Evolutionary conservation across 2,329 filamentous ascomycete species (phyloP), one percentile per base, ranked within the genome.

Genomic region (Aspergillus eucalypticola): DNA sequence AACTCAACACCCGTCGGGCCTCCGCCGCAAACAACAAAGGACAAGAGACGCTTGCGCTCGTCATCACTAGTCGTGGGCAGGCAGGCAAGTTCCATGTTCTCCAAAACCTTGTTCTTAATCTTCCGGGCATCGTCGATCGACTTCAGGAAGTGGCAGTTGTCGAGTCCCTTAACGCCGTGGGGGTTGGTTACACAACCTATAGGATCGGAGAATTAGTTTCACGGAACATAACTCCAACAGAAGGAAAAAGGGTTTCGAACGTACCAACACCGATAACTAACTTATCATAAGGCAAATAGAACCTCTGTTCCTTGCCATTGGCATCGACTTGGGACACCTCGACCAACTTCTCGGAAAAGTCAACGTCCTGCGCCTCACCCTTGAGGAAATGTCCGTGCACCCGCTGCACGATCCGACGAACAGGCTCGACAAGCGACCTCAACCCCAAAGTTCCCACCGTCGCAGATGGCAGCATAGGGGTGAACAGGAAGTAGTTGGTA

Each of bases 201-300:
- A 39, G 32, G 25, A 51, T 58, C 27, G 4, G 38, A 54, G 44
- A 58, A 6, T 48, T 59, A 51, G 23, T 15, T 67, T 55, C 60
- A 59, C 50, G 10, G 38, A 25, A 32, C 39, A 44, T 7, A 5
- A 35, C 2, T 13, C 29, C 32, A 13, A 17, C 44, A 46, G 25
- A 53, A 17, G 15, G 2, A 10, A 15, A 23, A 3, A 2, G 7
- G 11, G 6, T 7, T 21, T 8, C 3, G 29, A 23, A 73, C 80
- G 59, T 75, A 83, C 82, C 94, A 60, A 98, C 93, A 25, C 89
- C 93, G 69, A 99, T 83, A 27, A 99, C 90, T 50, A 99, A 83
- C 79, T 99, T 99, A 75, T 99, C 96, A 73, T 99, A 99, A 0
- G 95, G 95, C 1, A 99, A 84, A 73, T 99, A 99, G 79, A 98